Base-by-base conservation (phyloP, 371 early-diverging fungal genomes). In the Parasitella parasitica region DNA sequence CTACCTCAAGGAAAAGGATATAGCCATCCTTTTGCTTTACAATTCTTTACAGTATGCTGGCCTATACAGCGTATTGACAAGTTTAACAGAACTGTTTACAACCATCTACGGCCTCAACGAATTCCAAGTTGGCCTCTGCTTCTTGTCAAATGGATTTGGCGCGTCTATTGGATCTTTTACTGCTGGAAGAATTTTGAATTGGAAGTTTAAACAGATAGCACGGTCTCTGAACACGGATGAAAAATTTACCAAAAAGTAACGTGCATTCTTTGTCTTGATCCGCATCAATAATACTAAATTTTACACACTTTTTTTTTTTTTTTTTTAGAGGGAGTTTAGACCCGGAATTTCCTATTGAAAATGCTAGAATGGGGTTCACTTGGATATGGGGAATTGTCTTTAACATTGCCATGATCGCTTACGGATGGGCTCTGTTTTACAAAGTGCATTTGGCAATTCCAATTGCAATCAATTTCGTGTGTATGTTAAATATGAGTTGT, bases 341-440 rank as follows among this genome's bases (percentile, higher is more conserved):
- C 4, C 61, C 66, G 16, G 57, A 66, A 8, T 66, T 73, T 16
- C 74, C 75, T 2, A 57, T 80, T 2, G 77, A 80, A 58, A 58
- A 61, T 49, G 74, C 71, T 11, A 59, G 77, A 22, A 57, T 80
- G 50, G 71, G 72, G 1, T 59, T 66, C 8, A 57, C 70, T 9
- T 75, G 76, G 74, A 58, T 73, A 4, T 72, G 73, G 61, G 76
- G 73, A 8, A 24, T 74, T 5, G 22, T 64, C 6, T 77, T 75
- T 35, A 73, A 71, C 53, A n/a, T 69, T 1, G 20, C 70, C n/a
- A 48, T 75, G 32, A 65, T 73, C 32, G 54, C 58, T 0, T 80
- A 80, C 51, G 81, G 81, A 2, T 77, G 76, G 77, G 57, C 64
- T 30, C 51, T 77, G 1, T 60, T 63, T 16, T 30, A 62, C 13